Evolutionary conservation across 2,329 filamentous ascomycete genomes (phyloP).

Genomic region (Colletotrichum caudatum): DNA sequence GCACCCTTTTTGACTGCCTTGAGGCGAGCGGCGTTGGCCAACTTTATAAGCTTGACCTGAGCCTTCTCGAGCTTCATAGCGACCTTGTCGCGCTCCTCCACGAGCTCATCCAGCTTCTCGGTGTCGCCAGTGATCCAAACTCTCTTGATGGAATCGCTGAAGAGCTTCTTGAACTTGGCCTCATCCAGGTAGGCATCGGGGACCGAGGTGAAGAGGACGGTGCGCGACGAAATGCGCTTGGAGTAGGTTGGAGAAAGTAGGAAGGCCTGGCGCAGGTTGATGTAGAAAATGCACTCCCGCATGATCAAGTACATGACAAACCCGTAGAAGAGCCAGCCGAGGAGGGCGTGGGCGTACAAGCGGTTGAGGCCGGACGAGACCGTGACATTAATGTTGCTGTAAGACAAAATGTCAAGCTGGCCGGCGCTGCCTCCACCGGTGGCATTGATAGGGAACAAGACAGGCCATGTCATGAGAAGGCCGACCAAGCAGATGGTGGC

Average conservation of each 20-base stretch:
- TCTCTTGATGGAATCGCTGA: conserved; percentile 83
- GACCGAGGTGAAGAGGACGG: conserved; percentile 89
- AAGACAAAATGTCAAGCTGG: conserved; percentile 83
- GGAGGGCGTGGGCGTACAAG: conserved; percentile 84
- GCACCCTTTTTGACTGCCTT: conserved; percentile 75
- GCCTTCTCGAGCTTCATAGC: conserved; percentile 87
- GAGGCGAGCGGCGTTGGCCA: conserved; percentile 77
- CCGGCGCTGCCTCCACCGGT: conserved; percentile 76
- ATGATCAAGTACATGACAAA: conserved; percentile 92
- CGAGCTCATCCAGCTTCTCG: conserved; percentile 81
- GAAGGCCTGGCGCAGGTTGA: conserved; percentile 94
- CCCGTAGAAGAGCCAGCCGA: conserved; percentile 85
- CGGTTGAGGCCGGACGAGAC: conserved; percentile 67
- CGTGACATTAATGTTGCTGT: conserved; percentile 76
- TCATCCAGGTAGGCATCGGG: conserved; percentile 83
- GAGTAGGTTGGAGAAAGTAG: conserved; percentile 86
- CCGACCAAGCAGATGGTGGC: conserved; percentile 85
- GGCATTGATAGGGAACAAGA: conserved; percentile 87
- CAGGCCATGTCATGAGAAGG: conserved; percentile 85
- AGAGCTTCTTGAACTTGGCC: conserved; percentile 80
- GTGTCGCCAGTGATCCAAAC: conserved; percentile 87
- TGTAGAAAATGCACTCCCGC: conserved; percentile 89
- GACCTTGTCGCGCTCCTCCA: conserved; percentile 83
- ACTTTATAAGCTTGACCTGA: conserved; percentile 86
- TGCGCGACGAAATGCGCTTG: conserved; percentile 88